Conservation (phyloP, 2,329 filamentous ascomycete species). For the Aspergillus candidus region DNA sequence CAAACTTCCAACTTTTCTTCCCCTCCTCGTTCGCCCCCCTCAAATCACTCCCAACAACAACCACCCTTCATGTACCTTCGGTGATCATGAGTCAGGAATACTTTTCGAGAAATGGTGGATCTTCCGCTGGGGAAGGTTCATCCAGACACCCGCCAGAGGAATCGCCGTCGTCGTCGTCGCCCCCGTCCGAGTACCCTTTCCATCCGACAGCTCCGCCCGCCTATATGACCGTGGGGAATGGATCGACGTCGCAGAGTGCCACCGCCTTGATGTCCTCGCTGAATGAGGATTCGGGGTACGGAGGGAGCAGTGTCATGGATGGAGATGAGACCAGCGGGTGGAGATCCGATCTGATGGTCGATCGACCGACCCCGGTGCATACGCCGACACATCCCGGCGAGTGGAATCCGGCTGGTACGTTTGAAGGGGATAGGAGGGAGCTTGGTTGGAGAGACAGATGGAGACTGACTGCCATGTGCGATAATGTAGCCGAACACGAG, state of each 20-base stretch:
- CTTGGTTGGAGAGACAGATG: background rate
- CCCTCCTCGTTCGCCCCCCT: background rate
- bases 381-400: constrained; percentile 48
- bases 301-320: constrained; percentile 59
- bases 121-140: constrained; percentile 32
- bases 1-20: background rate
- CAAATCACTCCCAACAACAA: constrained; percentile 9
- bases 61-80: background rate
- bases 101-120: constrained; percentile 29
- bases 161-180: constrained; percentile 3
- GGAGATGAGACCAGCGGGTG: constrained; percentile 43
- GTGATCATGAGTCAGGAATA: constrained; percentile 41
- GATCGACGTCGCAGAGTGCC: constrained; percentile 74
- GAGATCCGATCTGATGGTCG: constrained; percentile 52
- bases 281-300: constrained; percentile 87
- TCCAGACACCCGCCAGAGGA: constrained; percentile 27
- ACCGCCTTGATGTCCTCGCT: constrained; percentile 73
- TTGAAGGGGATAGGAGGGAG: background rate
- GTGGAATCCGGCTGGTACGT: constrained; percentile 39
- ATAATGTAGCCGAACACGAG: constrained; percentile 52
- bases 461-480: constrained; percentile 12
- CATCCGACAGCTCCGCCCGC: constrained; percentile 45
- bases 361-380: constrained; percentile 52
- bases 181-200: constrained; percentile 21
- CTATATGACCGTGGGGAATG: constrained; percentile 85